These are phyloP conservation scores for Aspergillus sp. DNA, from an alignment of 2,329 filamentous ascomycete genomes.

Conservation along the genomic window DNA sequence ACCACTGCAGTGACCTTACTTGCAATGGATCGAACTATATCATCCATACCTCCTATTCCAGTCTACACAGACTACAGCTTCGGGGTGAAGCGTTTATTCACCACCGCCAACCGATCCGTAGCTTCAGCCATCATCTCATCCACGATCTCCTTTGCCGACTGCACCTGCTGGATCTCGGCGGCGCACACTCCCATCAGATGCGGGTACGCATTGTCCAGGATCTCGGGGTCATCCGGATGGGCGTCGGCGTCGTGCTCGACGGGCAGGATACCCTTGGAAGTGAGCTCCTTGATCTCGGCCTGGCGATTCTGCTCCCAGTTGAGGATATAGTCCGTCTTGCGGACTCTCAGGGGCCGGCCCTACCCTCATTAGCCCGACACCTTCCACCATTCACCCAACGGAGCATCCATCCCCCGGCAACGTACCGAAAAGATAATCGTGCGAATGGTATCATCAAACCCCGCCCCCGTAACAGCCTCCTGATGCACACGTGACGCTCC, in stretches of 20 bases:
- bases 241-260: slow-evolving; percentile 93
- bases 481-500: slow-evolving; percentile 91
- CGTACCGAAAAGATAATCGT: slow-evolving; percentile 98
- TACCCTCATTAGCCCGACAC: slow-evolving; percentile 28
- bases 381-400: neutral
- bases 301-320: slow-evolving; percentile 95
- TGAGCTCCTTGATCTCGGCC: slow-evolving; percentile 88
- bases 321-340: slow-evolving; percentile 87
- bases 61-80: slow-evolving; percentile 58
- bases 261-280: slow-evolving; percentile 82
- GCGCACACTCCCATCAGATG: slow-evolving; percentile 97
- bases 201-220: slow-evolving; percentile 85
- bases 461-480: slow-evolving; percentile 85
- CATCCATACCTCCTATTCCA: neutral
- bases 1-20: no score
- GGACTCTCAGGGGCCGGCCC: slow-evolving; percentile 87
- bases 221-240: slow-evolving; percentile 68
- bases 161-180: slow-evolving; percentile 88
- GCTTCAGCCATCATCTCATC: slow-evolving; percentile 91
- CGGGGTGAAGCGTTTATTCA: slow-evolving; percentile 56
- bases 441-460: slow-evolving; percentile 92
- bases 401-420: no score
- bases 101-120: slow-evolving; percentile 66
- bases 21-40: neutral
- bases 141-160: slow-evolving; percentile 84